Conservation (phyloP, 805 yeast species). For the Candida pseudofarinosa region DNA sequence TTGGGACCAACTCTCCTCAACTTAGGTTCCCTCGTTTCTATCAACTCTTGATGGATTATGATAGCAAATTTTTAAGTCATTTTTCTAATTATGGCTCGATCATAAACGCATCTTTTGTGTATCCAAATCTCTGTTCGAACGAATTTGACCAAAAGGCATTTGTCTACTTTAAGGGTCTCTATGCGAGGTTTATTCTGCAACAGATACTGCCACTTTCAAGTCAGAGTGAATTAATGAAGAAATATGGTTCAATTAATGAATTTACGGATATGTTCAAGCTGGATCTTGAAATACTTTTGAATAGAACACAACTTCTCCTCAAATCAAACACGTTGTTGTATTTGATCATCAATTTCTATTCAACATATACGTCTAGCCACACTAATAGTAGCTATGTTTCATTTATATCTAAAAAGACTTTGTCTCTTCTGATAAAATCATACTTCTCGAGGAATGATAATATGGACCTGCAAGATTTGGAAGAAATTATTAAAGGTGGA, state of each 20-base stretch:
- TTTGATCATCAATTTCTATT: slow-evolving; percentile 3
- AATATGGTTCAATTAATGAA: slow-evolving; percentile 6
- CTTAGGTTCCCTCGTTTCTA: slow-evolving; percentile 23
- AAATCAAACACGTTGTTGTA: slow-evolving; percentile 4
- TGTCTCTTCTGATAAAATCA: background rate
- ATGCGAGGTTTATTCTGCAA: background rate
- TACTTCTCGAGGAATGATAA: background rate
- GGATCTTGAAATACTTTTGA: slow-evolving; percentile 2
- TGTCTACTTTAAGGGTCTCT: slow-evolving; percentile 4
- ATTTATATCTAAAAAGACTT: background rate
- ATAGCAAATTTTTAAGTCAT: slow-evolving; percentile 2
- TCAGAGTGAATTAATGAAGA: background rate
- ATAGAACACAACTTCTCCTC: background rate
- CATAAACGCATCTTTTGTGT: slow-evolving; percentile 6
- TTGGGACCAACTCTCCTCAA: slow-evolving; percentile 21
- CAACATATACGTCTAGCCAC: slow-evolving; percentile 1
- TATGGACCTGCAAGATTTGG: background rate
- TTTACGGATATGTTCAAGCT: slow-evolving; percentile 6
- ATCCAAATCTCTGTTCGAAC: slow-evolving; percentile 6
- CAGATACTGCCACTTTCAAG: background rate
- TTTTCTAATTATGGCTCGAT: slow-evolving; percentile 4
- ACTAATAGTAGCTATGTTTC: background rate
- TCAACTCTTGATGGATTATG: slow-evolving; percentile 9
- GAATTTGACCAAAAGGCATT: background rate
- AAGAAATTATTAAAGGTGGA: background rate